phyloP scores from a whole-genome alignment of 176 grass and related monocot genomes.

The Paspalum vaginatum region DNA sequence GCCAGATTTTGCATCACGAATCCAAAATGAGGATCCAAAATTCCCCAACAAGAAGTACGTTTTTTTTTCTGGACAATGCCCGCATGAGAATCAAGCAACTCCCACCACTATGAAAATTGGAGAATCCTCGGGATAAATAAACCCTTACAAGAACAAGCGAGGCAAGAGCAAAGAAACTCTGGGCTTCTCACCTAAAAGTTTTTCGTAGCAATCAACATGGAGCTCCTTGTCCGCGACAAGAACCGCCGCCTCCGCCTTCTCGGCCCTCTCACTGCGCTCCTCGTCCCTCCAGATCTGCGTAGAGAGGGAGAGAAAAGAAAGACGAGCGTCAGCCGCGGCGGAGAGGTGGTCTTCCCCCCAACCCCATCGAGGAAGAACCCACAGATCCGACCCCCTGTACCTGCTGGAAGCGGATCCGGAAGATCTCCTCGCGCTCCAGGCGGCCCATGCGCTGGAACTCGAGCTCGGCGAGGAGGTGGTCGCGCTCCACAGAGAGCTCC shows the following conservation, averaged over 20 bases:
- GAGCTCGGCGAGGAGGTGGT: slow-evolving; percentile 40
- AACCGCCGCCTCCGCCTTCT: slow-evolving; percentile 23
- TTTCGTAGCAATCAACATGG: slow-evolving; percentile 28
- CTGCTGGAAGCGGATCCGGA: slow-evolving; percentile 13
- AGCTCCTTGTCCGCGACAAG: slow-evolving; percentile 40
- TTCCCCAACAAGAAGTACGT: background rate
- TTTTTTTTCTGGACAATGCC: background rate
- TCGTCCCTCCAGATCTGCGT: slow-evolving; percentile 30
- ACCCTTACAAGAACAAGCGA: background rate
- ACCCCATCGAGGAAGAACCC: background rate
- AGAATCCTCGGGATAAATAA: background rate
- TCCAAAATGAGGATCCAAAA: background rate
- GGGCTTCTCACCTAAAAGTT: slow-evolving; percentile 35
- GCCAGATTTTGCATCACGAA: background rate
- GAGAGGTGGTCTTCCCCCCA: background rate
- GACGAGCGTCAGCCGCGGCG: background rate
- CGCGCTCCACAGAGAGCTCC: slow-evolving; percentile 36
- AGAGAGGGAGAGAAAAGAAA: background rate
- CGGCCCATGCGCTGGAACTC: slow-evolving; percentile 34
- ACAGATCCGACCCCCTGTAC: background rate
- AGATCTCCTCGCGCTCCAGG: slow-evolving; percentile 18
- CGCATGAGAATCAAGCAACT: background rate
- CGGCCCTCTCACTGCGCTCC: slow-evolving; percentile 1
- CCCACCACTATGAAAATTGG: too few species aligned
- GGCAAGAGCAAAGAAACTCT: background rate